phyloP scores from a whole-genome alignment of 208 protist species.

The Herpetomonas muscarum region DNA sequence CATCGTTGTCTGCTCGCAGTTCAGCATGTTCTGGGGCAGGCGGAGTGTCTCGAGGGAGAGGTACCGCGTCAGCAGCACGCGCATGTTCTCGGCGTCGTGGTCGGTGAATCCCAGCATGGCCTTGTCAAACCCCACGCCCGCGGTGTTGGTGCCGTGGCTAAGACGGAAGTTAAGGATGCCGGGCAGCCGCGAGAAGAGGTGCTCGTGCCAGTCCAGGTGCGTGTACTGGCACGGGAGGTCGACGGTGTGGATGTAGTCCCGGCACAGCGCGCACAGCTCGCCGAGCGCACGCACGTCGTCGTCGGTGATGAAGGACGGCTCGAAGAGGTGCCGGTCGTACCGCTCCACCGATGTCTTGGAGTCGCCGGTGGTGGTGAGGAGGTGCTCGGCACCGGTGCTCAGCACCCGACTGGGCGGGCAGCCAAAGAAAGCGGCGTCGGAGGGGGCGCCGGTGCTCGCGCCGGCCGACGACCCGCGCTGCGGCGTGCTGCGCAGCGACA shows the following conservation, averaged over 20 bases:
- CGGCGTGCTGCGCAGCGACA: constrained; percentile 31
- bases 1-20: constrained; percentile 39
- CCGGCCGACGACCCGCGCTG: constrained; percentile 7
- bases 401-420: background rate
- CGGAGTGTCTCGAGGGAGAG: constrained; percentile 39
- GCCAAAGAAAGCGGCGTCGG: background rate
- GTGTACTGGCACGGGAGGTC: constrained; percentile 68
- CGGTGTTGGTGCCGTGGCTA: constrained; percentile 68
- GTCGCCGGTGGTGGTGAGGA: no score
- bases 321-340: constrained; percentile 16
- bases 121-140: constrained; percentile 45
- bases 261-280: constrained; percentile 60
- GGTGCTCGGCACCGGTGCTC: no score
- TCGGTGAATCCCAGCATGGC: constrained; percentile 75
- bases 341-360: no score
- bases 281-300: constrained; percentile 32
- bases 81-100: constrained; percentile 53
- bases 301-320: constrained; percentile 12
- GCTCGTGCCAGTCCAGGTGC: constrained; percentile 64
- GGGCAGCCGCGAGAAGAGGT: constrained; percentile 63
- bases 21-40: constrained; percentile 70
- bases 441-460: constrained; percentile 3
- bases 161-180: constrained; percentile 59
- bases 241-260: constrained; percentile 65
- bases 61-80: constrained; percentile 49